Percentiles rank a stretch among this genome's conserved stretches.
Evolutionary conservation across 495 filamentous ascomycete species (phyloP).

Genomic region (Chlorociboria aeruginascens): DNA sequence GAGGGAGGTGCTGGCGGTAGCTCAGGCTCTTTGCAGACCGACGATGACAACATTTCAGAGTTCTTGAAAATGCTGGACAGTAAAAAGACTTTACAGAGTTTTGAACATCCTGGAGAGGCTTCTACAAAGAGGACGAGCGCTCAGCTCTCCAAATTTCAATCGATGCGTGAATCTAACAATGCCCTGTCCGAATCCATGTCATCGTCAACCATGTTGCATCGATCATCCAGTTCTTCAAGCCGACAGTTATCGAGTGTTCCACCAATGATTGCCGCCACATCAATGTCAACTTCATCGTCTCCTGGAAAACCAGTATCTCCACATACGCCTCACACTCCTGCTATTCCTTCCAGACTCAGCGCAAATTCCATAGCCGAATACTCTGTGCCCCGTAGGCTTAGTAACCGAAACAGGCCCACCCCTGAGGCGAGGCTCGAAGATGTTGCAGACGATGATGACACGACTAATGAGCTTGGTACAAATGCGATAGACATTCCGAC

Average conservation of each 20-base stretch:
- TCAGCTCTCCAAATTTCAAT: conserved; percentile 64
- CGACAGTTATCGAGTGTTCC: conserved; percentile 75
- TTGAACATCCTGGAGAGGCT: conserved; percentile 46
- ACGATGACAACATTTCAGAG: conserved; percentile 86
- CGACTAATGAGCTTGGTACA: conserved; percentile 36
- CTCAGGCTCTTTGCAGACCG: conserved; percentile 68
- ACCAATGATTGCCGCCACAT: conserved; percentile 69
- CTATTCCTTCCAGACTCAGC: conserved; percentile 83
- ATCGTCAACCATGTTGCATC: conserved; percentile 68
- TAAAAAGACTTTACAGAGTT: conserved; percentile 65
- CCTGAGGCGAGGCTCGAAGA: conserved; percentile 15
- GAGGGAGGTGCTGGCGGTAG: conserved; percentile 59
- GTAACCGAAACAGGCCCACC: conserved; percentile 13
- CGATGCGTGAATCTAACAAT: conserved; percentile 77
- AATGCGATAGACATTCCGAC: conserved; percentile 76
- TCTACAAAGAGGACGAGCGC: conserved; percentile 50
- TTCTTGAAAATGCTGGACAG: conserved; percentile 80
- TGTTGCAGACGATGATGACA: conserved; percentile 30
- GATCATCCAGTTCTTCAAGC: conserved; percentile 74
- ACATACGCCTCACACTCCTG: conserved; percentile 88
- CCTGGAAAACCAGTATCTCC: conserved; percentile 87
- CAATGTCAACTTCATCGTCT: conserved; percentile 75
- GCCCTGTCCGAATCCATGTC: conserved; percentile 81
- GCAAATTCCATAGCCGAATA: conserved; percentile 80
- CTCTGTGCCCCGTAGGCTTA: conserved; percentile 25